Evolutionary conservation across 257 asterid species (phyloP), one percentile per base, ranked within the genome.

Genomic region (Solanum phureja): DNA sequence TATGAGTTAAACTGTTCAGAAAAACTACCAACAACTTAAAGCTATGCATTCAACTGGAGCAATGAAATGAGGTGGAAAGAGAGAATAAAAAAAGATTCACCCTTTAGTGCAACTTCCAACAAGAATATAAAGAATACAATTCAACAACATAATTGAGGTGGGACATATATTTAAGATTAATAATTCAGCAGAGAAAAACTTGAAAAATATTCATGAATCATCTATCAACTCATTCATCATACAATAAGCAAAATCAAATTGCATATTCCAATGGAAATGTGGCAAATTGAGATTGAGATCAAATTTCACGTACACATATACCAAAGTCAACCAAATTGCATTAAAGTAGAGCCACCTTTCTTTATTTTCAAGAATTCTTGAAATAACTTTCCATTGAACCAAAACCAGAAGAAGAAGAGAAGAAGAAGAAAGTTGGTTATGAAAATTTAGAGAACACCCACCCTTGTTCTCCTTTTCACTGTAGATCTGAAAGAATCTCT

Each of bases 401-500:
- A 18, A 33, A 33, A 72, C 46, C 24, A 34, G 4, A 85, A 8
- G 42, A 38, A 58, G 49, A 68, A 90, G 86, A 66, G n/a, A n/a
- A n/a, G n/a, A n/a, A n/a, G n/a, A n/a, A n/a, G n/a, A 66, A 79
- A 79, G 85, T 44, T 85, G 76, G 87, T 56, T 40, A n/a, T 62
- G 88, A 76, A 85, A 37, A 64, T 35, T 77, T 35, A 76, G 35
- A 34, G 38, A 82, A 72, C 58, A 58, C 77, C 40, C 34, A n/a
- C 69, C 69, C 83, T 75, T 46, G 19, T 68, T 9, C 82, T 87
- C 76, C 75, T 24, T 14, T 88, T 84, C 87, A 88, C 91, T 90
- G 91, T 91, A 91, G 93, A 91, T 92, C 93, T 92, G 92, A 87
- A 88, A 91, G 93, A 91, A 92, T 92, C 93, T 92, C 87, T 85